These are phyloP conservation scores for Myxozyma monticola DNA, from an alignment of 805 yeast species.

Conservation along the genomic window DNA sequence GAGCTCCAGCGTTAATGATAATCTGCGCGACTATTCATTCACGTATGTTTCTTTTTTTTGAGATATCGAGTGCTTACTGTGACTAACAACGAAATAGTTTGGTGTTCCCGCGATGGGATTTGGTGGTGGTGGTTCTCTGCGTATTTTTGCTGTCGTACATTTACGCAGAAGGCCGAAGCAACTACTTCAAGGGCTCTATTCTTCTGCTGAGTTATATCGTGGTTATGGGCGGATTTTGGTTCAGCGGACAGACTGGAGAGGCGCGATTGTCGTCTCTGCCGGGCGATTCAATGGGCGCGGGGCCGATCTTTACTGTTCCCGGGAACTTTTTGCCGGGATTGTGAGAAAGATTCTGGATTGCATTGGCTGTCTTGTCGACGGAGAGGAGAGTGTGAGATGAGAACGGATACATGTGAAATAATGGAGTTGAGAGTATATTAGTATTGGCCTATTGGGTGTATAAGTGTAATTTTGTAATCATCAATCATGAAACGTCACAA, in stretches of 20 bases:
- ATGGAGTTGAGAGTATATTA: too few relatives aligned
- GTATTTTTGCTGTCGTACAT: constrained; percentile 88
- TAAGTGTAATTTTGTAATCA: too few relatives aligned
- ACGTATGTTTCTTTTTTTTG: constrained; percentile 16
- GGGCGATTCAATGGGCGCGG: background rate
- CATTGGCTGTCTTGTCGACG: too few relatives aligned
- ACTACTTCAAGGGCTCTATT: constrained; percentile 88
- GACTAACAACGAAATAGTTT: constrained; percentile 63
- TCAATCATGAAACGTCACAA: too few relatives aligned
- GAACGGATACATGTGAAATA: too few relatives aligned
- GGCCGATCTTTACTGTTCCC: constrained; percentile 5
- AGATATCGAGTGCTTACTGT: background rate
- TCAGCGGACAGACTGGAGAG: constrained; percentile 48
- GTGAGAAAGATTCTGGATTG: too few relatives aligned
- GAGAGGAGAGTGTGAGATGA: too few relatives aligned
- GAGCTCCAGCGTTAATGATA: constrained; percentile 28
- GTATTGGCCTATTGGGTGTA: too few relatives aligned
- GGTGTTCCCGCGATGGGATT: constrained; percentile 94
- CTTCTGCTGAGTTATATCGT: constrained; percentile 75
- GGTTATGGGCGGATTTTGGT: constrained; percentile 77
- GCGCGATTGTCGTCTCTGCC: constrained; percentile 27
- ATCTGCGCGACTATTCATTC: constrained; percentile 32
- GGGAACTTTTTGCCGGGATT: background rate
- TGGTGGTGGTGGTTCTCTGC: constrained; percentile 78
- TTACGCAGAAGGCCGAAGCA: constrained; percentile 95